Evolutionary conservation across 2,329 filamentous ascomycete species (phyloP).

Genomic region (Penicillium sp.): DNA sequence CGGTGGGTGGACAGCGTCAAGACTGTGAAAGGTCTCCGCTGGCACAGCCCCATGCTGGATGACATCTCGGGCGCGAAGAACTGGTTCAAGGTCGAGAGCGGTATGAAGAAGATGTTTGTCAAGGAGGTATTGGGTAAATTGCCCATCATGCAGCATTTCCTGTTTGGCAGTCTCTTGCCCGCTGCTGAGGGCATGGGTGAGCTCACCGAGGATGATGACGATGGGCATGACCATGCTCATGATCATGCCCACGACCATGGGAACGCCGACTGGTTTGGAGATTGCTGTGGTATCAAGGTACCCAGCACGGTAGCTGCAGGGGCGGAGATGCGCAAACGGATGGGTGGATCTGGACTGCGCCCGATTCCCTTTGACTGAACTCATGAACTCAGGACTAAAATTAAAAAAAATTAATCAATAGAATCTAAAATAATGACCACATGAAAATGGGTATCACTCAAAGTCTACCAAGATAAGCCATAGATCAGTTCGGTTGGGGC

Average conservation of each 20-base stretch:
- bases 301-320: conserved; percentile 90
- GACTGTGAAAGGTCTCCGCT: conserved; percentile 87
- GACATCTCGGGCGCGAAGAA: conserved; percentile 88
- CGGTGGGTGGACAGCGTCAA: conserved; percentile 94
- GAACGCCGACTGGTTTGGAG: conserved; percentile 67
- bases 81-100: conserved; percentile 89
- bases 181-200: conserved; percentile 74
- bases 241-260: conserved; percentile 68
- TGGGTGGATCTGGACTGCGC: conserved; percentile 63
- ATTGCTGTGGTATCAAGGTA: conserved; percentile 97
- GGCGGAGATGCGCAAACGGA: conserved; percentile 78
- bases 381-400: not conserved
- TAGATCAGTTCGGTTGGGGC: not conserved
- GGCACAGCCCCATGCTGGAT: conserved; percentile 98
- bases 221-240: conserved; percentile 57
- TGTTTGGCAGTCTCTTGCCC: conserved; percentile 83
- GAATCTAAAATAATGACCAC: not conserved
- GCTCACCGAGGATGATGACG: conserved; percentile 40
- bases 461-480: not conserved
- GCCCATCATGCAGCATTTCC: conserved; percentile 97
- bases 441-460: not conserved
- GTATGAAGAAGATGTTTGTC: conserved; percentile 96
- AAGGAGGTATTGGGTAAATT: conserved; percentile 89
- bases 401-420: no score
- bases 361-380: conserved; percentile 48